A percentile compares a stretch with the other conserved stretches of the same genome.
Evolutionary conservation across 2,329 filamentous ascomycete genomes (phyloP).

Genomic region (Sporothrix humicola): DNA sequence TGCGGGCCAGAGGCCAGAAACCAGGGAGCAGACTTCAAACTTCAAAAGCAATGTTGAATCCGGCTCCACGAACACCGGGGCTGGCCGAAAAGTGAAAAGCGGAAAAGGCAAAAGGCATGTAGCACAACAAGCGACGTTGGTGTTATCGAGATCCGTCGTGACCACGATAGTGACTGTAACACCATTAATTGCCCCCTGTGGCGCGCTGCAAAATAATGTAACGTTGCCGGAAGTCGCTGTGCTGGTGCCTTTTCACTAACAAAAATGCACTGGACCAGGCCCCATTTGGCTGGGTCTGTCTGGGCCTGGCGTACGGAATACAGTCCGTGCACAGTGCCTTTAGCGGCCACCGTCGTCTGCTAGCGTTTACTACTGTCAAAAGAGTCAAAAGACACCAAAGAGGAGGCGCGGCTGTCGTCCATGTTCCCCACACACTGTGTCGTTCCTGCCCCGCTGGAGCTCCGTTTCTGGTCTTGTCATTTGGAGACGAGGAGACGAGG

Average conservation of each 20-base stretch:
- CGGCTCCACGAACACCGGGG: constrained; percentile 12
- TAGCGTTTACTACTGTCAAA: neutral
- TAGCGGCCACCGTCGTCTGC: neutral
- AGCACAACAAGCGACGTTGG: constrained; percentile 10
- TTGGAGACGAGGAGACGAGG: neutral
- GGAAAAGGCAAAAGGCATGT: constrained; percentile 19
- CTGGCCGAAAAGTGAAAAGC: neutral
- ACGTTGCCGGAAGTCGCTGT: constrained; percentile 31
- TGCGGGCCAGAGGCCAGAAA: neutral
- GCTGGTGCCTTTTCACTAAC: neutral
- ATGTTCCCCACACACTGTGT: neutral
- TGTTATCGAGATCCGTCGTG: constrained; percentile 13
- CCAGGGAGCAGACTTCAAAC: neutral
- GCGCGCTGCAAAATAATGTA: constrained; percentile 25
- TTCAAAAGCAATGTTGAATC: constrained; percentile 26
- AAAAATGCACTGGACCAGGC: constrained; percentile 7
- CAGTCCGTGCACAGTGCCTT: constrained; percentile 13
- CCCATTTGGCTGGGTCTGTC: neutral
- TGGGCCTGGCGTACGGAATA: neutral
- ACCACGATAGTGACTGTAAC: neutral
- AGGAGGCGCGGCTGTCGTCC: neutral
- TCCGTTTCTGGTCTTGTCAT: constrained; percentile 6
- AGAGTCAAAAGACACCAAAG: too few species aligned
- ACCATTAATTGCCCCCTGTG: constrained; percentile 15
- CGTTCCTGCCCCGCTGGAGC: constrained; percentile 14